These are phyloP conservation scores for Ascochyta pisi DNA, from an alignment of 2,329 filamentous ascomycete species.

Conservation along the genomic window DNA sequence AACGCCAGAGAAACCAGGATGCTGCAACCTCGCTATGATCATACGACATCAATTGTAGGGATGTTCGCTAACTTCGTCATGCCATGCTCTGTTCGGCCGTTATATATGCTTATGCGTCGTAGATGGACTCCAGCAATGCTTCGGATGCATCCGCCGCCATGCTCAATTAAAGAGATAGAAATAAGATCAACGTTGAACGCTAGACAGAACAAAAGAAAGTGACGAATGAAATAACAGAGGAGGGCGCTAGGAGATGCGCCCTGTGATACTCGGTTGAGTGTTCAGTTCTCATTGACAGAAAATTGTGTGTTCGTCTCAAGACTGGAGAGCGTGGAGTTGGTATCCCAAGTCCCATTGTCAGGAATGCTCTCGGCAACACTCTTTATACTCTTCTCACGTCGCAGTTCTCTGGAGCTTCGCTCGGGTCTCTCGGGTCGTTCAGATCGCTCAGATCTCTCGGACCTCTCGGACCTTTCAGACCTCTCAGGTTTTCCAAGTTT, in stretches of 20 bases:
- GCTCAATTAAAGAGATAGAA: slow-evolving; percentile 11
- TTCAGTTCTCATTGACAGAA: slow-evolving; percentile 17
- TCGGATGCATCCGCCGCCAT: slow-evolving; percentile 10
- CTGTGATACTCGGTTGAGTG: background rate
- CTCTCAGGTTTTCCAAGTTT: slow-evolving; percentile 24
- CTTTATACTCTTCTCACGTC: slow-evolving; percentile 23
- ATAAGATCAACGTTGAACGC: slow-evolving; percentile 1
- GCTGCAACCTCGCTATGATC: slow-evolving; percentile 1
- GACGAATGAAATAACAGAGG: background rate
- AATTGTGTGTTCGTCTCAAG: slow-evolving; percentile 26
- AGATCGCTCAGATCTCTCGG: slow-evolving; percentile 20
- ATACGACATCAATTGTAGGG: slow-evolving; percentile 1
- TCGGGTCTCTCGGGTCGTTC: slow-evolving; percentile 19
- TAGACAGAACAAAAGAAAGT: background rate
- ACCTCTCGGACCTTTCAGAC: slow-evolving; percentile 27
- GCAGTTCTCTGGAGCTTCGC: slow-evolving; percentile 20
- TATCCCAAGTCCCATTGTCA: slow-evolving; percentile 39
- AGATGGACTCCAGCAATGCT: slow-evolving; percentile 13
- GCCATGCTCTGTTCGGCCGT: slow-evolving; percentile 17
- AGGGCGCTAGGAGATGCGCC: background rate
- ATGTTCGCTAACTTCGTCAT: slow-evolving; percentile 20
- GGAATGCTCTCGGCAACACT: slow-evolving; percentile 22
- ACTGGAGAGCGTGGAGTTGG: slow-evolving; percentile 29
- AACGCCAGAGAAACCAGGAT: slow-evolving; percentile 2
- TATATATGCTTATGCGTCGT: slow-evolving; percentile 16